Evolutionary conservation across 495 filamentous ascomycete species (phyloP), one percentile per base, ranked within the genome.

Genomic region (Lasiosphaeria ovina): DNA sequence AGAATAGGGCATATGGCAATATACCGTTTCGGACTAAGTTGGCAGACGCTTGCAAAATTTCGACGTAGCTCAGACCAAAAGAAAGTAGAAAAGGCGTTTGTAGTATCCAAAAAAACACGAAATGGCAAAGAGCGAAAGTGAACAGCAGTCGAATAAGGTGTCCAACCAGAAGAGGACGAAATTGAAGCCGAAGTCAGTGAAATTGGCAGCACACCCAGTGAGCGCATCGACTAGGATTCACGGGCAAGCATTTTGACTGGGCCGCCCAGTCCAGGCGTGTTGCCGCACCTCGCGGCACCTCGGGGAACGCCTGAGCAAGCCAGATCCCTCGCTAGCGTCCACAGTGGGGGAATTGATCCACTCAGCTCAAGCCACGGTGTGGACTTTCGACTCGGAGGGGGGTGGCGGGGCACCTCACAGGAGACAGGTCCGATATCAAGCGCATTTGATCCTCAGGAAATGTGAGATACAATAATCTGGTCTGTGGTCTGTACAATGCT

Each of bases 121-220:
- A 55, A 5, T 36, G 24, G 47, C 17, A 32, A 51, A 51, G 36
- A 50, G 45, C 54, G 14, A 38, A 48, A 33, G 57, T 47, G 42
- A 32, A 50, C 38, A 54, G 57, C 51, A 51, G 52, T 59, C 55
- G 59, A 59, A 61, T 40, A 45, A 50, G 32, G 59, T 34, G 45
- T 57, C 42, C 38, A 57, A 57, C 45, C 35, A 32, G 58, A 68
- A 42, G 60, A 53, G 51, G 56, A 58, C 59, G 58, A 65, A 65
- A 70, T 61, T 66, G 62, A 62, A 63, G 44, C 44, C 44, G 68
- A 70, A 66, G 68, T 70, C 68, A 68, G 62, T 56, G 51, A 63
- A 57, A 59, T 55, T 63, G 55, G 62, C 49, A 60, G 56, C 61
- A 57, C 63, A n/a, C 54, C 59, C 61, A 59, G 55, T 55, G 44